phyloP scores from a whole-genome alignment of 768 basidiomycete species.

The Serendipita vermifera region DNA sequence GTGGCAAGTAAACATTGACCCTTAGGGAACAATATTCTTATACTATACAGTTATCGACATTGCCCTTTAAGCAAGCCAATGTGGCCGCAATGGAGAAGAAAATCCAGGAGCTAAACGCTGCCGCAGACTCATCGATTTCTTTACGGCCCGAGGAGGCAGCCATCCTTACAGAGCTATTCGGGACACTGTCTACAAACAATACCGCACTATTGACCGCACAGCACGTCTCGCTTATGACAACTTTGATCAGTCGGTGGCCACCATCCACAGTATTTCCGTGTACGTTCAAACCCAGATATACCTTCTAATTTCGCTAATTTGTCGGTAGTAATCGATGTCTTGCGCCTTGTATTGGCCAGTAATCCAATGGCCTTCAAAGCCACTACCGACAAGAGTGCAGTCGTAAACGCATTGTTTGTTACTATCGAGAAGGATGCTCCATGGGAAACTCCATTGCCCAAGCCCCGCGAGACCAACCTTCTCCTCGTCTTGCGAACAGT shows the following conservation, averaged over 20 bases:
- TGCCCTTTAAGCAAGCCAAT: slow-evolving; percentile 78
- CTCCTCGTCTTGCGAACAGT: slow-evolving; percentile 66
- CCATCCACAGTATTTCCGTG: slow-evolving; percentile 58
- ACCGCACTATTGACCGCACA: slow-evolving; percentile 25
- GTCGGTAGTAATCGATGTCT: slow-evolving; percentile 65
- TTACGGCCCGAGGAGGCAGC: slow-evolving; percentile 52
- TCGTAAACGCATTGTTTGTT: slow-evolving; percentile 49
- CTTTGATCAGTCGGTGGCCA: slow-evolving; percentile 65
- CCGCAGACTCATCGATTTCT: slow-evolving; percentile 57
- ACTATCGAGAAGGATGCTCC: slow-evolving; percentile 53
- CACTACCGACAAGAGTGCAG: slow-evolving; percentile 33
- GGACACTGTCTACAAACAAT: slow-evolving; percentile 33
- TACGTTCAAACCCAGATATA: slow-evolving; percentile 23
- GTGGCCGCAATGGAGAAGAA: slow-evolving; percentile 70
- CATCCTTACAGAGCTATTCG: slow-evolving; percentile 49
- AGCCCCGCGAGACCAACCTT: slow-evolving; percentile 72
- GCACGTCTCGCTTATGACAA: slow-evolving; percentile 51
- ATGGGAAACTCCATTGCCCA: slow-evolving; percentile 45
- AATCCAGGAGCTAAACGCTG: slow-evolving; percentile 55
- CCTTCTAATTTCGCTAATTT: slow-evolving; percentile 4
- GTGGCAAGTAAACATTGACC: slow-evolving; percentile 18
- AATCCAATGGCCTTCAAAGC: slow-evolving; percentile 40
- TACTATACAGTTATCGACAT: slow-evolving; percentile 38
- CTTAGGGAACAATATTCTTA: slow-evolving; percentile 27
- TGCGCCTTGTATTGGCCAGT: slow-evolving; percentile 59